Evolutionary conservation across 805 yeast species (phyloP).

Genomic region (Kodamaea sagamina): DNA sequence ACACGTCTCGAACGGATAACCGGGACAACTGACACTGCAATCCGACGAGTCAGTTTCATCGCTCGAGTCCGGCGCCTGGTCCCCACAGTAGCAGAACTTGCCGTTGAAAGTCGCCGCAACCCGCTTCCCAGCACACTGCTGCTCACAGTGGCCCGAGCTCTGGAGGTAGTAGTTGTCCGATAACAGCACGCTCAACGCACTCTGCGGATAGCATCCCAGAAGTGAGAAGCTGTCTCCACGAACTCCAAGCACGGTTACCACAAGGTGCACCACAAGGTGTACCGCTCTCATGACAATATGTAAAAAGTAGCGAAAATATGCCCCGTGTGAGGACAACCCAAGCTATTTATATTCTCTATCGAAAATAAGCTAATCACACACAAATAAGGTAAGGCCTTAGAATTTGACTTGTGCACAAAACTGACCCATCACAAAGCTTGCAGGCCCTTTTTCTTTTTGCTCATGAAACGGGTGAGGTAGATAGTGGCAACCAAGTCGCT

Average conservation of each 20-base stretch:
- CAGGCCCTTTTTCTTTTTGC: slow-evolving; percentile 2
- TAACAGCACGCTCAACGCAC: slow-evolving; percentile 9
- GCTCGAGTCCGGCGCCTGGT: slow-evolving; percentile 34
- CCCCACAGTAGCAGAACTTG: slow-evolving; percentile 67
- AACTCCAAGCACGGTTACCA: slow-evolving; percentile 6
- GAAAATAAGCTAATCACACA: slow-evolving; percentile 5
- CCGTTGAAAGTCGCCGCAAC: slow-evolving; percentile 49
- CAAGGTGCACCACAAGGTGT: slow-evolving; percentile 8
- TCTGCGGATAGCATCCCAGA: slow-evolving; percentile 25
- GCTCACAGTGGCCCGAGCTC: slow-evolving; percentile 57
- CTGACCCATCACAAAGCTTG: background rate
- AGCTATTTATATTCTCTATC: slow-evolving; percentile 6
- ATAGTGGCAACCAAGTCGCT: background rate
- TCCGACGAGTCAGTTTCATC: slow-evolving; percentile 16
- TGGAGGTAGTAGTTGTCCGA: slow-evolving; percentile 56
- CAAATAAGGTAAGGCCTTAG: slow-evolving; percentile 3
- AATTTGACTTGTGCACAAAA: background rate
- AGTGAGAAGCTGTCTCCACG: slow-evolving; percentile 14
- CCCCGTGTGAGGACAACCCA: slow-evolving; percentile 8
- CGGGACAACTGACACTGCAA: slow-evolving; percentile 49
- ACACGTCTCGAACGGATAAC: slow-evolving; percentile 63
- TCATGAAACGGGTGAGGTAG: background rate
- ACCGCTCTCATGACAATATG: slow-evolving; percentile 7
- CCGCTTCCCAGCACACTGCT: slow-evolving; percentile 48
- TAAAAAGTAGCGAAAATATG: background rate